Evolutionary conservation across 768 basidiomycete species (phyloP).

Genomic region (Mycena epipterygia): DNA sequence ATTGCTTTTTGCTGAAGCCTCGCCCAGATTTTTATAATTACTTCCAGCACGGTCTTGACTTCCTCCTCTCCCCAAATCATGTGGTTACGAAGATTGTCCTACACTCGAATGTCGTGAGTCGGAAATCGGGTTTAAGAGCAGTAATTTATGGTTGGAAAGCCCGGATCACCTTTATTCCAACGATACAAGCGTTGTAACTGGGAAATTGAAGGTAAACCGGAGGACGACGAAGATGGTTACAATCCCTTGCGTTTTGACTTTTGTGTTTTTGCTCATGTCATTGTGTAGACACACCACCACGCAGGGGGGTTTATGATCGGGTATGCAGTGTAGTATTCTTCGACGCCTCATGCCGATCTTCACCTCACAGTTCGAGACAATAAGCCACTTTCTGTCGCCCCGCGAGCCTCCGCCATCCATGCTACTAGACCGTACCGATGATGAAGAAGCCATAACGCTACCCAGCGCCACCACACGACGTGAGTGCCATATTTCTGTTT

Average conservation of each 20-base stretch:
- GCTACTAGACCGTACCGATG: constrained; percentile 84
- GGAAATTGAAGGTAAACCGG: constrained; percentile 85
- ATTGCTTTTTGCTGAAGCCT: constrained; percentile 11
- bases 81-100: constrained; percentile 87
- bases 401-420: constrained; percentile 84
- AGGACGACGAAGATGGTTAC: constrained; percentile 87
- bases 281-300: constrained; percentile 75
- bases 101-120: constrained; percentile 87
- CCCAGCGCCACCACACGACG: constrained; percentile 76
- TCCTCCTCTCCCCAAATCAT: constrained; percentile 81
- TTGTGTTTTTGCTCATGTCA: constrained; percentile 13
- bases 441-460: constrained; percentile 77
- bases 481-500: constrained; percentile 52
- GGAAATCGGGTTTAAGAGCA: background rate
- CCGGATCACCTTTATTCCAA: constrained; percentile 91
- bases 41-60: constrained; percentile 92
- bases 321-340: constrained; percentile 49
- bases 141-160: constrained; percentile 60
- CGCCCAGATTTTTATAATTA: constrained; percentile 90
- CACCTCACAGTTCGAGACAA: constrained; percentile 74
- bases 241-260: constrained; percentile 1
- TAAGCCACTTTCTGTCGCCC: constrained; percentile 82
- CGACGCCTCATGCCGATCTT: background rate
- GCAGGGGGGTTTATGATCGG: constrained; percentile 79
- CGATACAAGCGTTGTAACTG: constrained; percentile 93